Conservation (phyloP, 345 rosid genomes). For the Physaria fendleri region DNA sequence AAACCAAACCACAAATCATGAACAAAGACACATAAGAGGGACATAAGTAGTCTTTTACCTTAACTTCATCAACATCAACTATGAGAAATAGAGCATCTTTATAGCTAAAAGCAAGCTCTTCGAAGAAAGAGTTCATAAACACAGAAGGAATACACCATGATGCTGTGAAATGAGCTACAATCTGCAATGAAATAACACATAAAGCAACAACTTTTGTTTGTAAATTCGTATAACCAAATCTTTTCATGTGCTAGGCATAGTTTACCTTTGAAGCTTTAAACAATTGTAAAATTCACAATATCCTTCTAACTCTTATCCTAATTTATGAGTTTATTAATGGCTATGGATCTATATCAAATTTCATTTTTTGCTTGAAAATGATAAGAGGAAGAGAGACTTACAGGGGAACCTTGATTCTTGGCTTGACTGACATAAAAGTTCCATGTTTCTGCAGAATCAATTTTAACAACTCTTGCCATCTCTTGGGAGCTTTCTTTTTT, state of each 20-base stretch:
- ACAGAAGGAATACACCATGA: constrained; percentile 92
- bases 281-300: neutral
- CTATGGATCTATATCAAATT: neutral
- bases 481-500: constrained; percentile 31
- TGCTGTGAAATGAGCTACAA: constrained; percentile 85
- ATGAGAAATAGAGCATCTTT: constrained; percentile 66
- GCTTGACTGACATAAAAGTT: constrained; percentile 53
- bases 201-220: neutral
- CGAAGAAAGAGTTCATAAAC: constrained; percentile 72
- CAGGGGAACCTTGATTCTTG: constrained; percentile 55
- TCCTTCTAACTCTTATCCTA: neutral
- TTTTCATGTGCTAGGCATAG: neutral
- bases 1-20: neutral
- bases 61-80: constrained; percentile 87
- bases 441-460: constrained; percentile 68
- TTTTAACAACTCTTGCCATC: constrained; percentile 52
- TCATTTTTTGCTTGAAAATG: neutral
- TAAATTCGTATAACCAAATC: neutral
- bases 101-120: constrained; percentile 54
- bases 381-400: constrained; percentile 27
- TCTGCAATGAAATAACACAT: constrained; percentile 38
- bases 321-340: neutral
- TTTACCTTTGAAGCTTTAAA: neutral
- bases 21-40: neutral
- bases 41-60: constrained; percentile 39